Evolutionary conservation across 495 filamentous ascomycete species (phyloP).

Genomic region (Penicillium malachiteum): DNA sequence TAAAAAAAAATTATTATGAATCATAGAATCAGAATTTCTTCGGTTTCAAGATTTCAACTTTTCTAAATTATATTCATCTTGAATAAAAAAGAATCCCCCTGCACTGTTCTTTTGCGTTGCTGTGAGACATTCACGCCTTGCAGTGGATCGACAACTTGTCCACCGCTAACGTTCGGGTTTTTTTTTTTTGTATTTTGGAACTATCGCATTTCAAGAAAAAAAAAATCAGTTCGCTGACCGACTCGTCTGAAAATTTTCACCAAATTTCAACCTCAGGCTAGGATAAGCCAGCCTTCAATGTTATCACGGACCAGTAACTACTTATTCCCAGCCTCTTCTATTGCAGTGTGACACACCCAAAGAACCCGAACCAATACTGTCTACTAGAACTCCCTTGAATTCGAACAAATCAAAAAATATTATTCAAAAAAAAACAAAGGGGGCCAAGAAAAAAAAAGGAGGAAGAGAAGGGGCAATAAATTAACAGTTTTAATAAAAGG

Average conservation of each 20-base stretch:
- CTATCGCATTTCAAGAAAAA: not conserved
- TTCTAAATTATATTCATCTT: slow-evolving; percentile 6
- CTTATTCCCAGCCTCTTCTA: not conserved
- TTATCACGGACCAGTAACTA: too few relatives aligned
- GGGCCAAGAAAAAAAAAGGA: not conserved
- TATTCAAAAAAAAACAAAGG: not conserved
- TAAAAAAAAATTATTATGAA: slow-evolving; percentile 20
- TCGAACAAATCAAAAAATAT: not conserved
- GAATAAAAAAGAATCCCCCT: slow-evolving; percentile 14
- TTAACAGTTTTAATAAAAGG: not conserved
- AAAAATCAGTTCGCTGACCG: not conserved
- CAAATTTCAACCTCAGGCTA: too few relatives aligned
- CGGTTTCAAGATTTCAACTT: slow-evolving; percentile 4
- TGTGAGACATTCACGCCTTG: slow-evolving; percentile 29
- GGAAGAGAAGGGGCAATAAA: not conserved
- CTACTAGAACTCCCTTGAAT: not conserved
- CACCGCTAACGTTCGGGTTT: slow-evolving; percentile 14
- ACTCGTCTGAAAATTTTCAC: too few relatives aligned
- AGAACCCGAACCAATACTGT: not conserved
- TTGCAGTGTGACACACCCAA: not conserved
- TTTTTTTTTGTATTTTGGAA: slow-evolving; percentile 8
- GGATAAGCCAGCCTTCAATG: too few relatives aligned
- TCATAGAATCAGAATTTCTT: slow-evolving; percentile 1
- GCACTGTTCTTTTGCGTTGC: slow-evolving; percentile 28
- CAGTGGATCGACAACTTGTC: slow-evolving; percentile 24